Evolutionary conservation across 2,329 filamentous ascomycete genomes (phyloP).

Genomic region (Alternaria sp.): DNA sequence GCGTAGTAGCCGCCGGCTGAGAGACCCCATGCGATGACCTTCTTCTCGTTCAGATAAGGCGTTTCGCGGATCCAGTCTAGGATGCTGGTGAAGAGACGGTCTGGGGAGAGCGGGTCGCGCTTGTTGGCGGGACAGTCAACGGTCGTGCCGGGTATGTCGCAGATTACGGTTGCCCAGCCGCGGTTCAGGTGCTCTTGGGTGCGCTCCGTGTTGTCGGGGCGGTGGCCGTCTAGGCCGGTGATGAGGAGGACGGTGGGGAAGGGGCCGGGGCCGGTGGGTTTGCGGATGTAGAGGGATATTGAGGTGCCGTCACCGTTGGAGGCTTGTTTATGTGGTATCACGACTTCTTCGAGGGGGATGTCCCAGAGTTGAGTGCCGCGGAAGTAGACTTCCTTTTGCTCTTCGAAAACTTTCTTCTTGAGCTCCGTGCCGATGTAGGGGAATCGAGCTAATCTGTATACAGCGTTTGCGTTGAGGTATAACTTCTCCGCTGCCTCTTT

Average conservation of each 20-base stretch:
- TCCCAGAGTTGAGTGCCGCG: conserved; percentile 55
- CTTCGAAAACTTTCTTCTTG: conserved; percentile 67
- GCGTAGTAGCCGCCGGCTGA: conserved; percentile 65
- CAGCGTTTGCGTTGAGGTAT: conserved; percentile 73
- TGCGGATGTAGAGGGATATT: conserved; percentile 70
- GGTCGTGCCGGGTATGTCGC: conserved; percentile 64
- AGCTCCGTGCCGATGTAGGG: conserved; percentile 59
- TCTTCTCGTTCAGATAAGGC: conserved; percentile 53
- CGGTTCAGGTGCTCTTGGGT: conserved; percentile 55
- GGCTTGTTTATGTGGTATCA: conserved; percentile 63
- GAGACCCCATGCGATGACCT: conserved; percentile 61
- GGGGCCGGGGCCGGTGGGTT: conserved; percentile 54
- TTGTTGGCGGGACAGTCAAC: conserved; percentile 59
- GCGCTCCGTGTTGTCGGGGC: conserved; percentile 56
- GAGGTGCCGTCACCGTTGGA: conserved; percentile 57
- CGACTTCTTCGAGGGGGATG: conserved; percentile 65
- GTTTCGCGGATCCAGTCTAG: conserved; percentile 59
- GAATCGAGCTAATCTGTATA: conserved; percentile 75
- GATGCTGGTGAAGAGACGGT: conserved; percentile 60
- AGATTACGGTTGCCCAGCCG: conserved; percentile 57
- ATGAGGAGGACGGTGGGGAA: conserved; percentile 61
- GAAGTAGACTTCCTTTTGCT: conserved; percentile 69
- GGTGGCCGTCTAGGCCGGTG: conserved; percentile 64
- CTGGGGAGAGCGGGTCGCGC: conserved; percentile 56
- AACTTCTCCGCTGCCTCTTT: conserved; percentile 61